Conservation (phyloP, 2,329 filamentous ascomycete genomes). For the Aureobasidium sp. region DNA sequence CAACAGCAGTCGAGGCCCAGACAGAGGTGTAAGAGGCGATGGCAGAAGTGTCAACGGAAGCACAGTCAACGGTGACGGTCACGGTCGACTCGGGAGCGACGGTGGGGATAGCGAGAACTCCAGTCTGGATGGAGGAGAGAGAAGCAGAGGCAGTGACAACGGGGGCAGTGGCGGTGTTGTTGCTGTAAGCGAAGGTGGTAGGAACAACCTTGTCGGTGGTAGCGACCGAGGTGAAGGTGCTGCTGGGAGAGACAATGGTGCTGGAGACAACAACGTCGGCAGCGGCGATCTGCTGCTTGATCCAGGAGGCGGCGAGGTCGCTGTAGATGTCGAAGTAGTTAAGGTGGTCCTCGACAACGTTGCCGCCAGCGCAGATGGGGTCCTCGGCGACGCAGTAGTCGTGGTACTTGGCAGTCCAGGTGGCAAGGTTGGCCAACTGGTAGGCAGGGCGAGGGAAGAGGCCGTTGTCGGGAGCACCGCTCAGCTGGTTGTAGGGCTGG, state of each 20-base stretch:
- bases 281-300: slow-evolving; percentile 21
- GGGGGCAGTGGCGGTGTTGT: slow-evolving; percentile 2
- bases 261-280: slow-evolving; percentile 15
- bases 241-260: slow-evolving; percentile 16
- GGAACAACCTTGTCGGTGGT: slow-evolving; percentile 13
- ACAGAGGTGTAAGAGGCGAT: slow-evolving; percentile 7
- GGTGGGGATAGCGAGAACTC: slow-evolving; percentile 1
- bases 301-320: slow-evolving; percentile 25
- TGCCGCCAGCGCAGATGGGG: slow-evolving; percentile 35
- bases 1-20: slow-evolving; percentile 12
- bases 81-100: neutral
- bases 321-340: slow-evolving; percentile 34
- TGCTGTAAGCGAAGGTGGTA: slow-evolving; percentile 6
- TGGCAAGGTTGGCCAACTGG: slow-evolving; percentile 17
- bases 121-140: neutral
- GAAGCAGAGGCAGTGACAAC: neutral
- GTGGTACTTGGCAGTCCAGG: slow-evolving; percentile 27
- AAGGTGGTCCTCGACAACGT: slow-evolving; percentile 29
- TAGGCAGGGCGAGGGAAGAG: slow-evolving; percentile 18
- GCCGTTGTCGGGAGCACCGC: slow-evolving; percentile 18
- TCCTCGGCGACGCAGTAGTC: slow-evolving; percentile 34
- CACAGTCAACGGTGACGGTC: neutral
- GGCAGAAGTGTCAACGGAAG: slow-evolving; percentile 2
- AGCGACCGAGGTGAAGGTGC: slow-evolving; percentile 16
- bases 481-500: slow-evolving; percentile 20